Evolutionary conservation across 176 grass and related monocot species (phyloP), one percentile per base, ranked within the genome.

Genomic region (Otatea glauca): DNA sequence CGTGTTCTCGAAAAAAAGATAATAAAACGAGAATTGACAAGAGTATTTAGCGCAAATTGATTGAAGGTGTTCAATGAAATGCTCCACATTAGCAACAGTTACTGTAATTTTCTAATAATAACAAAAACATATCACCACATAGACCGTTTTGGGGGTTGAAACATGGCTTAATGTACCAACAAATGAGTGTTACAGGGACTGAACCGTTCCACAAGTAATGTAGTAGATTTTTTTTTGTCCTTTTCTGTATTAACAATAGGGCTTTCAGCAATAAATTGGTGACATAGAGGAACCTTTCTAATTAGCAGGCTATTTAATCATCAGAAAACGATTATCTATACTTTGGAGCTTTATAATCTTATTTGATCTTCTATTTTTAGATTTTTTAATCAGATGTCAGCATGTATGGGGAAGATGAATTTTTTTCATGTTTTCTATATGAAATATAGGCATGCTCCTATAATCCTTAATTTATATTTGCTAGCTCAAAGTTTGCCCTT

Each of bases 61-160:
- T 23, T 85, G 29, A 14, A 88, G 14, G 9, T 76, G 45, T 73
- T 78, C 43, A 9, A 58, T 87, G 39, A 66, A 65, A 62, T 29
- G 37, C 34, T 85, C 14, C 21, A 42, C 51, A 42, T 62, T 60
- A 23, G 21, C 53, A 37, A 27, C 7, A 53, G 21, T 39, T 41
- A 29, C 65, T 74, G 35, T 20, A 6, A 11, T 88, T 14, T 76
- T 27, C 20, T 1, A 23, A 62, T 16, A 35, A 68, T 41, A 87
- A 6, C 53, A 35, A 48, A 24, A 51, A 66, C 15, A 0, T 17
- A 13, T 38, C 2, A 23, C 17, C 9, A n/a, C 27, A 67, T 80
- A 80, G 47, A 69, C 45, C 74, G 15, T 35, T 67, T 0, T 18
- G 13, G 37, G 18, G 18, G 21, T 29, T 16, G 12, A 74, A 66